These are phyloP conservation scores for Lasiodiplodia sp. DNA, from an alignment of 2,329 filamentous ascomycete genomes.

Conservation along the genomic window DNA sequence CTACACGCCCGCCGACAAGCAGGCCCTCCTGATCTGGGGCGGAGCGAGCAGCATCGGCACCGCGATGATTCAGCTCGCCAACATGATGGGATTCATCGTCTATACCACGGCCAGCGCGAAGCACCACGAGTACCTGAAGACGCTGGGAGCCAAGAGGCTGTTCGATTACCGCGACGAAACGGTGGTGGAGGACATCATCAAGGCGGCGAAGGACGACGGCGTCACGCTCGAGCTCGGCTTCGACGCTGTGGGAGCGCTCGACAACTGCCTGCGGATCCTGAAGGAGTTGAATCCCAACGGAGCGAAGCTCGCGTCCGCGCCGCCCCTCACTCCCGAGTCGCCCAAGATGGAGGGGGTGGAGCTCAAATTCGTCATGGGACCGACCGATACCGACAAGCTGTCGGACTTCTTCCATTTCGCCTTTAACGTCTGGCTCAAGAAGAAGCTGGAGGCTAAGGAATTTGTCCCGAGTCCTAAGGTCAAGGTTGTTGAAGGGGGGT, in stretches of 20 bases:
- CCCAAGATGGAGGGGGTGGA: constrained; percentile 34
- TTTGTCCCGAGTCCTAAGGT: constrained; percentile 37
- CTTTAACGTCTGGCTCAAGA: constrained; percentile 35
- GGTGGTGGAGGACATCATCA: constrained; percentile 25
- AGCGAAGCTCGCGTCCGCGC: constrained; percentile 33
- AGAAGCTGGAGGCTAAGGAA: constrained; percentile 34
- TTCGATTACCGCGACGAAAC: constrained; percentile 31
- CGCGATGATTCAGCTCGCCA: constrained; percentile 29
- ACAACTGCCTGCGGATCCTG: constrained; percentile 31
- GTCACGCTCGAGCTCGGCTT: constrained; percentile 7
- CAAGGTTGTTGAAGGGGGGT: constrained; percentile 34
- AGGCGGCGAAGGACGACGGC: constrained; percentile 30
- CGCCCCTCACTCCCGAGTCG: constrained; percentile 21
- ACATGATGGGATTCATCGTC: constrained; percentile 31
- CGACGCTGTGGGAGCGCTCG: constrained; percentile 19
- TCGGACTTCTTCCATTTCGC: constrained; percentile 33
- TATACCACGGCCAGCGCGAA: constrained; percentile 32
- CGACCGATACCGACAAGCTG: constrained; percentile 30
- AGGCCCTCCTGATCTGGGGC: constrained; percentile 33
- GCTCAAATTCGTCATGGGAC: constrained; percentile 33
- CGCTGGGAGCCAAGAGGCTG: constrained; percentile 30
- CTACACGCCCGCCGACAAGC: constrained; percentile 46
- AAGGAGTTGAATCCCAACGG: constrained; percentile 32
- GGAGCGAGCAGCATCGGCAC: constrained; percentile 32
- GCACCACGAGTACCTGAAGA: constrained; percentile 29